Percentiles rank a stretch among this genome's conserved stretches.
phyloP scores from a whole-genome alignment of 305 asterid species.

The Fraxinus latifolia region DNA sequence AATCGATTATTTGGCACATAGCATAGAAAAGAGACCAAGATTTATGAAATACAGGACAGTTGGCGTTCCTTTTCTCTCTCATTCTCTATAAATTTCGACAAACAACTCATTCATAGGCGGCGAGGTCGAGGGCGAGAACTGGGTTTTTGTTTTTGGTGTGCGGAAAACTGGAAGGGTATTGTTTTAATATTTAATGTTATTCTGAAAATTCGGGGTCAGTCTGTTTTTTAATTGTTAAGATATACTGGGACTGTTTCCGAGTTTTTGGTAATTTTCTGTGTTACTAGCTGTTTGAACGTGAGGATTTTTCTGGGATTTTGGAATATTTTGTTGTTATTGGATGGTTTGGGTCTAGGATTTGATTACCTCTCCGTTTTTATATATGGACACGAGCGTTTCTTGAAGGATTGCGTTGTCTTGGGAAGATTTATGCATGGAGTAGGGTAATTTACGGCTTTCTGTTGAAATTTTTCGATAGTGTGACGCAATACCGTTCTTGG shows the following conservation, averaged over 20 bases:
- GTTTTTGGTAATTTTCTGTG: too few relatives aligned
- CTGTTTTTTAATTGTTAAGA: not conserved
- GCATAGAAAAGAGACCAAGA: slow-evolving; percentile 19
- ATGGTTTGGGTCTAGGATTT: too few relatives aligned
- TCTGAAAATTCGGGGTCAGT: slow-evolving; percentile 31
- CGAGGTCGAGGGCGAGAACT: slow-evolving; percentile 28
- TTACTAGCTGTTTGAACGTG: too few relatives aligned
- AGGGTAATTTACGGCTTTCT: not conserved
- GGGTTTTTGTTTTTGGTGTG: slow-evolving; percentile 47
- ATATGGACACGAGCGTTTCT: too few relatives aligned
- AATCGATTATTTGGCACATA: slow-evolving; percentile 23
- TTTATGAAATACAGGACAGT: slow-evolving; percentile 20
- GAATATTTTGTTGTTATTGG: too few relatives aligned
- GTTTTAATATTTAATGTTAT: slow-evolving; percentile 21
- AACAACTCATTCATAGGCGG: slow-evolving; percentile 33
- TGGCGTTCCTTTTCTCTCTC: slow-evolving; percentile 21
- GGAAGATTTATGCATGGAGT: too few relatives aligned
- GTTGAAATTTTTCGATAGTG: slow-evolving; percentile 19
- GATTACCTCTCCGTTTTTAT: too few relatives aligned
- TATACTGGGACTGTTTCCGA: too few relatives aligned
- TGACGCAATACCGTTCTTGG: slow-evolving; percentile 23
- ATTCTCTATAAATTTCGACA: slow-evolving; percentile 23
- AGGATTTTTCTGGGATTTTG: too few relatives aligned
- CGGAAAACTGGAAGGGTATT: slow-evolving; percentile 26
- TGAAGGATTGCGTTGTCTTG: too few relatives aligned